Evolutionary conservation across 2,329 filamentous ascomycete genomes (phyloP), one percentile per base, ranked within the genome.

Genomic region (Colletotrichum noveboracense): DNA sequence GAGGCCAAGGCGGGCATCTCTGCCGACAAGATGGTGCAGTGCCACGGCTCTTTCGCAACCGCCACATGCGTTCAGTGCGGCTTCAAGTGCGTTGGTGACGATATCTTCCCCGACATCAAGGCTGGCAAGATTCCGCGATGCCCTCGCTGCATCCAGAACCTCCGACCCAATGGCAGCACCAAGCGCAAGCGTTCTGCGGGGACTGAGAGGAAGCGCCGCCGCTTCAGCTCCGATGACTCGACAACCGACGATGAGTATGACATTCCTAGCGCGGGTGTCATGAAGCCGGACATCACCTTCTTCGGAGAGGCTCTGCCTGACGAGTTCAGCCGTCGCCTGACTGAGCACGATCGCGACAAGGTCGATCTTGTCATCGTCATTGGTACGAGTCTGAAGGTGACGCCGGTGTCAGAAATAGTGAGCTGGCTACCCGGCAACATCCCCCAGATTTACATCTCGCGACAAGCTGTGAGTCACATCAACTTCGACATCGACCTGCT

Each of bases 261-360:
- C 76, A 91, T 94, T 52, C 92, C 92, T 3, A 88, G 90, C 64
- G 91, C 92, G 4, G 95, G 95, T 72, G 92, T 98, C 82, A 98
- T 98, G 95, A 98, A 94, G 89, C 97, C 97, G 10, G 96, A 98
- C 86, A 98, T 99, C 82, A 98, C 95, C 62, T 98, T 99, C 87
- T 98, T 98, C 81, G 96, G 96, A 79, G 97, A 99, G 86, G 90
- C 93, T 66, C 92, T 99, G 2, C 96, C 96, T 0, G 92, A 95
- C 79, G 91, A 92, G 79, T 99, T 99, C 85, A 94, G 94, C 73
- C 88, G 91, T 66, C 93, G 96, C 9, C 90, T 98, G 16, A 92
- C 94, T n/a, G 90, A 95, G 76, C 91, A 95, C 79, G 97, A 99
- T 84, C 92, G 92, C 75, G 91, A 95, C 78, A 88, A 91, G 73